These are phyloP conservation scores for Sindora glabra DNA, from an alignment of 306 rosid genomes.

Conservation along the genomic window DNA sequence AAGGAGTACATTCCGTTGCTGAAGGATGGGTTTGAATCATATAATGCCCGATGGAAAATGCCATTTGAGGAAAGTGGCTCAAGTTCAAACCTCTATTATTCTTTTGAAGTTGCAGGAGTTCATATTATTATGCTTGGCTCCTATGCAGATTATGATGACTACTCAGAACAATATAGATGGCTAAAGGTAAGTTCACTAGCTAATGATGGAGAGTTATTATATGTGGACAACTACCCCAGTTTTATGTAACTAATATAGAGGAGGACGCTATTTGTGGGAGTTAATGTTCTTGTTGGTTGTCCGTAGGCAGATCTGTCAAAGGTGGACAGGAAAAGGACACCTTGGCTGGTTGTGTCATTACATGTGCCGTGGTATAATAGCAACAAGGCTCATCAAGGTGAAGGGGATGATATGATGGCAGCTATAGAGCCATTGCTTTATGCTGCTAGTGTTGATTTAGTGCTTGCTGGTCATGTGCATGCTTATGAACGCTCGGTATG, in stretches of 20 bases:
- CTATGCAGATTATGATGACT: slow-evolving; percentile 59
- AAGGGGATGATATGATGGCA: slow-evolving; percentile 69
- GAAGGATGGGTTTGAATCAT: slow-evolving; percentile 63
- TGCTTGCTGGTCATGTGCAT: slow-evolving; percentile 82
- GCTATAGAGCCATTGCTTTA: slow-evolving; percentile 75
- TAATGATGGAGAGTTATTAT: not conserved
- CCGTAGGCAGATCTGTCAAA: slow-evolving; percentile 58
- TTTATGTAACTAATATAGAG: not conserved
- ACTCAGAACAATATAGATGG: slow-evolving; percentile 84
- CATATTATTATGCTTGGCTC: slow-evolving; percentile 91
- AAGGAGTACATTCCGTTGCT: slow-evolving; percentile 54
- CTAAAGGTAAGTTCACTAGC: slow-evolving; percentile 47
- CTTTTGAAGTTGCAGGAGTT: slow-evolving; percentile 73
- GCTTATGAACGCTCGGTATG: slow-evolving; percentile 90
- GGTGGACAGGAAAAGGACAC: slow-evolving; percentile 74
- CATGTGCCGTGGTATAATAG: slow-evolving; percentile 97
- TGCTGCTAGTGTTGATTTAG: slow-evolving; percentile 69
- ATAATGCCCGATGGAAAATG: slow-evolving; percentile 91
- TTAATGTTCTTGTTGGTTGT: slow-evolving; percentile 7
- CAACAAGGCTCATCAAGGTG: slow-evolving; percentile 84
- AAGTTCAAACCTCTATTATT: slow-evolving; percentile 81
- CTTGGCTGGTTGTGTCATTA: slow-evolving; percentile 71
- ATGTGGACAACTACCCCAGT: not conserved
- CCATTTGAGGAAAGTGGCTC: slow-evolving; percentile 87
- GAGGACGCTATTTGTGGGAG: not conserved